A percentile compares a stretch with the other conserved stretches of the same genome.
Evolutionary conservation across 805 yeast species (phyloP).

Genomic region (Starmera pachycereana): DNA sequence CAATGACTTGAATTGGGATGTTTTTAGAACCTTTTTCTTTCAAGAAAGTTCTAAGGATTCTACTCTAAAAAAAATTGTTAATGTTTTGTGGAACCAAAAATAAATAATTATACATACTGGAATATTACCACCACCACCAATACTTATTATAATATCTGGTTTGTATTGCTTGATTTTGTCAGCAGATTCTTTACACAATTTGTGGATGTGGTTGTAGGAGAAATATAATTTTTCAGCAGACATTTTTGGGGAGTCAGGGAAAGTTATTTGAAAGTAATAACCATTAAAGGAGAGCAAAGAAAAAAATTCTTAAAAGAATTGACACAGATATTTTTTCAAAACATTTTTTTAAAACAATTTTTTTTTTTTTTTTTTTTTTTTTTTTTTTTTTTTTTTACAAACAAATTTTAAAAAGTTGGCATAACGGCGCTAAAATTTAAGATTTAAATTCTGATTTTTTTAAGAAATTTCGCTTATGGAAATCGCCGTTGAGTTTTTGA

Average conservation of each 20-base stretch:
- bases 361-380: too few relatives aligned
- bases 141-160: conserved; percentile 53
- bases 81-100: too few relatives aligned
- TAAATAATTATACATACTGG: conserved; percentile 29
- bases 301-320: too few relatives aligned
- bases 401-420: too few relatives aligned
- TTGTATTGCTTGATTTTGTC: conserved; percentile 31
- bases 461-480: too few relatives aligned
- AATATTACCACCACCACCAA: conserved; percentile 68
- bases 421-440: too few relatives aligned
- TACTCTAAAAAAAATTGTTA: conserved; percentile 20
- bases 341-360: too few relatives aligned
- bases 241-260: background rate
- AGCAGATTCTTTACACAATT: conserved; percentile 66
- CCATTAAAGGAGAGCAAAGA: too few relatives aligned
- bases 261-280: background rate
- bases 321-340: too few relatives aligned
- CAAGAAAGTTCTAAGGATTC: conserved; percentile 56
- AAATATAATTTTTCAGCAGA: conserved; percentile 41
- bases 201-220: conserved; percentile 75
- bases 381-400: too few relatives aligned
- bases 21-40: conserved; percentile 50
- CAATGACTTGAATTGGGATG: conserved; percentile 64
- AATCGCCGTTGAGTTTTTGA: too few relatives aligned
- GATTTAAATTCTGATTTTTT: too few relatives aligned